A percentile compares a stretch with the other conserved stretches of the same genome.
Conservation (phyloP, 179 eudicot genomes). For the Kewa caespitosa region DNA sequence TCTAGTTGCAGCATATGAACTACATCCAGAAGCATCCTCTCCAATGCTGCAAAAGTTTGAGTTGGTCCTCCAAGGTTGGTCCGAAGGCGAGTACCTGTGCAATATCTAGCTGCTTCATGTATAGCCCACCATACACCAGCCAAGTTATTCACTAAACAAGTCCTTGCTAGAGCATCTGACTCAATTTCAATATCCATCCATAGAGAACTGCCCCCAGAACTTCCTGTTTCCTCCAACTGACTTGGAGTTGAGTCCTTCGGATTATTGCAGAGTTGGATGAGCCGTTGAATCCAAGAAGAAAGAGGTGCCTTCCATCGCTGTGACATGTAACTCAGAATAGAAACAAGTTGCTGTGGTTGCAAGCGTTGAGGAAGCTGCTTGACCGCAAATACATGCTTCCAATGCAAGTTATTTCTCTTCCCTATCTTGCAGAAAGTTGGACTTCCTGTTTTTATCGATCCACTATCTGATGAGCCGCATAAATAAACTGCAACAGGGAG, state of each 20-base stretch:
- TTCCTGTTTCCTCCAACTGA: constrained; percentile 59
- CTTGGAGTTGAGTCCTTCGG: constrained; percentile 43
- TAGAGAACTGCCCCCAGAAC: constrained; percentile 36
- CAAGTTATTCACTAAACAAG: constrained; percentile 61
- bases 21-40: constrained; percentile 95
- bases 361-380: constrained; percentile 85
- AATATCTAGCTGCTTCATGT: constrained; percentile 96
- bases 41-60: constrained; percentile 97
- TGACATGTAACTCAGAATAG: constrained; percentile 85
- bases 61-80: constrained; percentile 99
- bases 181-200: constrained; percentile 64
- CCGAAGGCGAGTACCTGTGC: constrained; percentile 85
- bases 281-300: constrained; percentile 94
- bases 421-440: constrained; percentile 32
- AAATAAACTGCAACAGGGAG: constrained; percentile 63
- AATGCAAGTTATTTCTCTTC: constrained; percentile 51
- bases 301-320: constrained; percentile 98
- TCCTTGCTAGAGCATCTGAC: constrained; percentile 62
- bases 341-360: constrained; percentile 93
- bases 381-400: constrained; percentile 89
- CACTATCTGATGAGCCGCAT: constrained; percentile 61
- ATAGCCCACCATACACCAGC: constrained; percentile 99
- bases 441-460: constrained; percentile 34
- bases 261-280: constrained; percentile 62
- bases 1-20: constrained; percentile 85